These are phyloP conservation scores for Diaporthe citrichinensis DNA, from an alignment of 2,329 filamentous ascomycete genomes.

Conservation along the genomic window DNA sequence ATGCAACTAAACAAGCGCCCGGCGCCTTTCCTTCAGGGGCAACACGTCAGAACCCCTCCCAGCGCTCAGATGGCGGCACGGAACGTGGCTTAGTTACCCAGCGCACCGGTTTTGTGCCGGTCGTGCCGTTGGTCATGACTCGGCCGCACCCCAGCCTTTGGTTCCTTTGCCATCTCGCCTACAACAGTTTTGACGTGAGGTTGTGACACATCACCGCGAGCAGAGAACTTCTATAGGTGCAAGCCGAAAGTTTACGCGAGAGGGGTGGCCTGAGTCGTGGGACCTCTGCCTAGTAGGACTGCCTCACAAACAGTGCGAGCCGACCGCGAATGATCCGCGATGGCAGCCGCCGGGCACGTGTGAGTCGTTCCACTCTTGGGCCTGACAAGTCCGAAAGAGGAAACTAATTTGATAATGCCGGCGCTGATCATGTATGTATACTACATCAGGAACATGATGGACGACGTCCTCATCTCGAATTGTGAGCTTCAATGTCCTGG, in stretches of 20 bases:
- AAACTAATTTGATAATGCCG: conserved; percentile 24
- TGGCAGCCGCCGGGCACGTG: conserved; percentile 34
- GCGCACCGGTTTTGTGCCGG: conserved; percentile 9
- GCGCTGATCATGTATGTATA: conserved; percentile 15
- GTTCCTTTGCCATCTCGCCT: not conserved
- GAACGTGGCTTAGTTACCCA: conserved; percentile 7
- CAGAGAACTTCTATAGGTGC: not conserved
- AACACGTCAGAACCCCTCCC: conserved; percentile 4
- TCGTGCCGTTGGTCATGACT: conserved; percentile 12
- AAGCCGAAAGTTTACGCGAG: conserved; percentile 10
- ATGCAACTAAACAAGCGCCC: not conserved
- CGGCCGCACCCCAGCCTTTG: no score
- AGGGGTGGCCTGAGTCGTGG: not conserved
- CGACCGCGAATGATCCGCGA: not conserved
- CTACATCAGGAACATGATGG: conserved; percentile 55
- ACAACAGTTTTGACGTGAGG: not conserved
- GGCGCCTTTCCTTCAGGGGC: not conserved
- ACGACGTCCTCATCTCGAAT: conserved; percentile 57
- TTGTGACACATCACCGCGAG: conserved; percentile 8
- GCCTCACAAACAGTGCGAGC: conserved; percentile 11
- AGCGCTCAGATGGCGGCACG: conserved; percentile 16
- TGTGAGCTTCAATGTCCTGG: conserved; percentile 44
- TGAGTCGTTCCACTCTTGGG: conserved; percentile 15
- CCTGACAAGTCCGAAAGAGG: not conserved
- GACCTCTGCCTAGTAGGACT: not conserved